Base-by-base conservation (phyloP, 2,329 filamentous ascomycete species). In the Cercospora sp. region DNA sequence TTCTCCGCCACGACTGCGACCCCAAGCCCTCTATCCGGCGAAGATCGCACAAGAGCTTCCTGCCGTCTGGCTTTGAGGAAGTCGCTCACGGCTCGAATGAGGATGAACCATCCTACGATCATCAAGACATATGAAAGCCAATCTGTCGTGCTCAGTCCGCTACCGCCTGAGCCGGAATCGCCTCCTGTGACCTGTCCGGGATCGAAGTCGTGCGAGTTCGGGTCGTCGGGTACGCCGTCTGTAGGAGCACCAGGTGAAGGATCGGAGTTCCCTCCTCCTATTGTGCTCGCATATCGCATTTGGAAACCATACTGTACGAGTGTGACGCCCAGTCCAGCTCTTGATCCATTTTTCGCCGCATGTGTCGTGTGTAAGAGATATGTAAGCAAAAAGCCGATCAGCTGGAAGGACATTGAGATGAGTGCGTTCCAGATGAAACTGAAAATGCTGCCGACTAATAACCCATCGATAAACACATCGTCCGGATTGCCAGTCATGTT, bases 281-380 rank as follows among this genome's bases (percentile, higher is more conserved):
- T 51, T 83, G 82, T 64, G 16, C 73, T 65, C 80, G 81, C 31
- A 84, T 82, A 57, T 87, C 87, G 95, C 92, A 98, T 96, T 74
- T 93, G 93, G 80, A 99, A 98, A 33, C 95, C 95, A 77, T 96
- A 98, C 79, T 98, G 94, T 59, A 99, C 93, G 10, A 99, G 86
- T 0, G 94, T 97, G 74, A 99, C 92, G 69, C 95, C 95, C 61
- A 99, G 89, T 64, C 95, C 95, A 62, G 94, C 94, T 76, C 93
- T 91, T 57, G 94, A 97, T 60, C 95, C 95, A 78, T 99, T 97
- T 83, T 99, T 99, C 75, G 95, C 95, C 4, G 95, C 95, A 80
- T 99, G 95, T 7, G 94, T 97, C 31, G 95, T 98, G 85, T 99
- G 95, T 3, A 99, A 87, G 66, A 99, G 91, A 79, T 99, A 99